Conservation (phyloP, 73 alveolate genomes). For the Tetrahymena elliotti region DNA sequence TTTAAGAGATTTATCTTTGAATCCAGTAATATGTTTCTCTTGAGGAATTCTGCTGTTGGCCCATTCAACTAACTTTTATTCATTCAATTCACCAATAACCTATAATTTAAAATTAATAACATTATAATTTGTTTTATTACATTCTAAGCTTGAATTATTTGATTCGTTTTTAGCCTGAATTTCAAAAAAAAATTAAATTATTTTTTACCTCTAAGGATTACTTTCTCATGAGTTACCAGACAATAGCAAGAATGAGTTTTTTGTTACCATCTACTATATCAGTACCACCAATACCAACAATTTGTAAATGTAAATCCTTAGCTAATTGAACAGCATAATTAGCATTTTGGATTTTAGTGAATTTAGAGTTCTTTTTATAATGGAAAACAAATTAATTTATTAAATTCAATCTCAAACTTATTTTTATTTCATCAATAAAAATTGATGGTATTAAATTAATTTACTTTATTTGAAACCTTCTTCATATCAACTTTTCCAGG, state of each 20-base stretch:
- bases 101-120: background rate
- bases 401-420: slow-evolving; percentile 8
- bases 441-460: slow-evolving; percentile 1
- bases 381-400: slow-evolving; percentile 3
- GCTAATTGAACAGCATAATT: slow-evolving; percentile 72
- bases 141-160: background rate
- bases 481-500: slow-evolving; percentile 87
- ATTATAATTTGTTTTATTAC: too few relatives aligned
- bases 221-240: slow-evolving; percentile 85
- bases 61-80: slow-evolving; percentile 55
- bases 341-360: slow-evolving; percentile 59
- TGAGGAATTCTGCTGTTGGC: slow-evolving; percentile 63
- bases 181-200: background rate
- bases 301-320: slow-evolving; percentile 54
- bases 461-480: slow-evolving; percentile 68
- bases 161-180: background rate
- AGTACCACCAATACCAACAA: slow-evolving; percentile 79
- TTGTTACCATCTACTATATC: slow-evolving; percentile 84
- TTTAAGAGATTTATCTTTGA: slow-evolving; percentile 60
- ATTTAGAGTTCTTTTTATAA: slow-evolving; percentile 7
- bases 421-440: too few relatives aligned
- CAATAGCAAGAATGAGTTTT: slow-evolving; percentile 77
- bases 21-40: slow-evolving; percentile 40
- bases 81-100: slow-evolving; percentile 42
- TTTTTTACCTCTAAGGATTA: slow-evolving; percentile 51